Percentiles rank a stretch among this genome's conserved stretches.
Evolutionary conservation across 2,329 filamentous ascomycete genomes (phyloP).

Genomic region (Ascochyta viciae-villosae): DNA sequence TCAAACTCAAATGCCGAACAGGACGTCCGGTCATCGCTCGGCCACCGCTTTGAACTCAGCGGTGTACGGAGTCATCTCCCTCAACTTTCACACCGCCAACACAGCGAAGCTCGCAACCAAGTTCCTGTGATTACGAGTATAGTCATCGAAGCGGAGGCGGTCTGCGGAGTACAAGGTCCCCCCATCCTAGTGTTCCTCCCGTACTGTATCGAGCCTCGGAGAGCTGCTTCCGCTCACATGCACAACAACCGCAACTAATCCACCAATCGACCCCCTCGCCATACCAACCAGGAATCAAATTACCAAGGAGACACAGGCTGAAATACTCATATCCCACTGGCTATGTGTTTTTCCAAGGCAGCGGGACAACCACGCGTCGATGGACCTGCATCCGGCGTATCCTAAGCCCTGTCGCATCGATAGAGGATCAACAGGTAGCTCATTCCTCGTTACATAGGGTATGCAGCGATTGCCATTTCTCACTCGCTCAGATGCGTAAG

Average conservation of each 20-base stretch:
- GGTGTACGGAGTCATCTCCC: slow-evolving; percentile 21
- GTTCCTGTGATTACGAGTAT: slow-evolving; percentile 18
- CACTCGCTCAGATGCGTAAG: background rate
- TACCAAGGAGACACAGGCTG: slow-evolving; percentile 21
- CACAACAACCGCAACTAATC: background rate
- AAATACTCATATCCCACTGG: slow-evolving; percentile 19
- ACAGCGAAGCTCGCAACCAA: slow-evolving; percentile 17
- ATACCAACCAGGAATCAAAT: background rate
- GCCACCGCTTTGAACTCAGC: slow-evolving; percentile 14
- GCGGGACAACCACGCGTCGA: slow-evolving; percentile 21
- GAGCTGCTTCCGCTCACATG: slow-evolving; percentile 27
- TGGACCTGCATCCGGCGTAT: slow-evolving; percentile 30
- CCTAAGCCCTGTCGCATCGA: slow-evolving; percentile 3
- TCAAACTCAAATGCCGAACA: background rate
- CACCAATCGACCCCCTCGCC: slow-evolving; percentile 3
- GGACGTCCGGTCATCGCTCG: slow-evolving; percentile 4
- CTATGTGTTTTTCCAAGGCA: slow-evolving; percentile 11
- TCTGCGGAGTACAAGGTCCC: slow-evolving; percentile 33
- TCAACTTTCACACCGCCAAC: slow-evolving; percentile 7
- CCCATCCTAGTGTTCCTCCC: slow-evolving; percentile 24
- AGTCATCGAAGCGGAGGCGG: slow-evolving; percentile 24
- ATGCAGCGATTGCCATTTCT: background rate
- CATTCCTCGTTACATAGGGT: background rate
- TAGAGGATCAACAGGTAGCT: background rate
- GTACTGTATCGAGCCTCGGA: slow-evolving; percentile 29